Conservation (phyloP, 495 filamentous ascomycete species). For the Jackrogersella multiformis region DNA sequence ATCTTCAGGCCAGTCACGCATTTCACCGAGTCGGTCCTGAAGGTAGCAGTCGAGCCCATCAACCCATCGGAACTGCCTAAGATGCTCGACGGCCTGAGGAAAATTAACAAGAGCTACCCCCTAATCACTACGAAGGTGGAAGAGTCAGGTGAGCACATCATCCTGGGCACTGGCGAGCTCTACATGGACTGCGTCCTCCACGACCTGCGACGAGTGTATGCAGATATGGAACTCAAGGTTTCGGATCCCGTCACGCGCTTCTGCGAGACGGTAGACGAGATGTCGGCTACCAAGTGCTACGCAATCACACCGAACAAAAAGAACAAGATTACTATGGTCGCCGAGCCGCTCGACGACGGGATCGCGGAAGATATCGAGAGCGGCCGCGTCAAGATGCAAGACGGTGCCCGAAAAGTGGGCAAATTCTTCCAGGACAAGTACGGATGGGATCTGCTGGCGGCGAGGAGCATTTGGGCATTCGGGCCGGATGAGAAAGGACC, state of each 20-base stretch:
- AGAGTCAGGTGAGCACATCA: constrained; percentile 96
- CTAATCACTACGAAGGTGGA: constrained; percentile 96
- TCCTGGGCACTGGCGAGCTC: constrained; percentile 93
- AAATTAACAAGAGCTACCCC: constrained; percentile 97
- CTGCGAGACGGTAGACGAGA: constrained; percentile 98
- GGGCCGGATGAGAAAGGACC: constrained; percentile 94
- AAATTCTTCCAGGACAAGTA: constrained; percentile 98
- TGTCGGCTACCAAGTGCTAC: constrained; percentile 96
- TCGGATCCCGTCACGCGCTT: constrained; percentile 98
- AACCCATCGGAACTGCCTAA: constrained; percentile 99
- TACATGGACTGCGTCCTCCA: constrained; percentile 99
- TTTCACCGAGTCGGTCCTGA: constrained; percentile 97
- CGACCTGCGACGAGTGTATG: constrained; percentile 89
- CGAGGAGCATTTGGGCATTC: constrained; percentile 97
- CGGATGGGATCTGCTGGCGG: constrained; percentile 94
- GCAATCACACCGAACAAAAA: constrained; percentile 98
- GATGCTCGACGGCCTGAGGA: constrained; percentile 96
- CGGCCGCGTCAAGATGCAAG: constrained; percentile 88
- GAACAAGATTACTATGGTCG: constrained; percentile 99
- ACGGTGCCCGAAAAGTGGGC: constrained; percentile 90
- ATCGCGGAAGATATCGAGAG: constrained; percentile 96
- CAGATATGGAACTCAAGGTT: constrained; percentile 99
- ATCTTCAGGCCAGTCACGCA: constrained; percentile 94
- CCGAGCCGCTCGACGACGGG: constrained; percentile 91
- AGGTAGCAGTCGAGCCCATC: constrained; percentile 97